phyloP scores from a whole-genome alignment of 768 basidiomycete genomes.

The Hemileccinum impolitum region DNA sequence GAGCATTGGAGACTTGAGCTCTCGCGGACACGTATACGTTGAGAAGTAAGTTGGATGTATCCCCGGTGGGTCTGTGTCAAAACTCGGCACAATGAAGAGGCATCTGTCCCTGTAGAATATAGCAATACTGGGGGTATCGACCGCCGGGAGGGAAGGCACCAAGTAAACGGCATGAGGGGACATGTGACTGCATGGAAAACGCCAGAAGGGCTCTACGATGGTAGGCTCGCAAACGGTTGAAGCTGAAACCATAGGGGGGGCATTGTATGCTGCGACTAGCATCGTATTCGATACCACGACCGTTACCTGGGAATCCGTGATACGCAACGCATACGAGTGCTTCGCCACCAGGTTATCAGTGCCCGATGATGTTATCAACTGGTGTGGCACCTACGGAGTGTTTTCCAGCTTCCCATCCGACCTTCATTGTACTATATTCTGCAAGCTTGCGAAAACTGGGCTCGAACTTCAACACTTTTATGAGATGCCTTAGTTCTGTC shows the following conservation, averaged over 20 bases:
- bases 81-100: conserved; percentile 9
- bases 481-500: neutral
- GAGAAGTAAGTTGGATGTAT: conserved; percentile 13
- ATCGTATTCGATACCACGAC: conserved; percentile 2
- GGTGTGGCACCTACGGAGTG: neutral
- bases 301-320: conserved; percentile 7
- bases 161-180: conserved; percentile 7
- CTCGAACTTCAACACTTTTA: conserved; percentile 1
- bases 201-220: conserved; percentile 3
- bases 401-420: neutral
- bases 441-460: neutral
- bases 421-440: neutral
- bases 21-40: conserved; percentile 6
- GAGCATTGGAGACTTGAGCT: conserved; percentile 3
- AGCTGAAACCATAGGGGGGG: neutral
- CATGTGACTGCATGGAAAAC: conserved; percentile 8
- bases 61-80: conserved; percentile 7
- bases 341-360: neutral
- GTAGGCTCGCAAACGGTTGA: neutral
- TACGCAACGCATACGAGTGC: conserved; percentile 8
- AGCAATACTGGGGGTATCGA: conserved; percentile 6
- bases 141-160: conserved; percentile 9
- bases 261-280: conserved; percentile 5
- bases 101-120: conserved; percentile 9
- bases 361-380: neutral